These are phyloP conservation scores for Nowakowskiella sp. DNA, from an alignment of 192 early-diverging fungal species.

Conservation along the genomic window DNA sequence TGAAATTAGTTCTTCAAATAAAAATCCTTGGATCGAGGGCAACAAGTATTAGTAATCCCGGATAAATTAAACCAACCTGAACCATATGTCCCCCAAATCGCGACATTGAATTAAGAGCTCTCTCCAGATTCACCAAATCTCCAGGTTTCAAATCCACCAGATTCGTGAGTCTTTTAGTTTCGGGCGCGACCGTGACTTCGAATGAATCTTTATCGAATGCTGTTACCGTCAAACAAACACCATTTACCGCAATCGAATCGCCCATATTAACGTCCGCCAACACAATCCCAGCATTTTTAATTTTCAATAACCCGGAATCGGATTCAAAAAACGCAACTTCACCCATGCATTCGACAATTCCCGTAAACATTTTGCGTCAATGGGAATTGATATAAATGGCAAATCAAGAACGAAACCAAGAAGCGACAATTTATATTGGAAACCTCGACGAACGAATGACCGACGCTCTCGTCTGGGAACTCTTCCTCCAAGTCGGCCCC, in stretches of 20 bases:
- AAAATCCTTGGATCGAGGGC: background rate
- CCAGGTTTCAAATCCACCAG: conserved; percentile 70
- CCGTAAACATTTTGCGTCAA: conserved; percentile 97
- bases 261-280: conserved; percentile 82
- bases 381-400: too few relatives aligned
- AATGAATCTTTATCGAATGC: conserved; percentile 70
- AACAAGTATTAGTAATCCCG: background rate
- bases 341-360: conserved; percentile 92
- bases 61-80: conserved; percentile 39
- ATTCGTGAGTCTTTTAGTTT: conserved; percentile 89
- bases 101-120: conserved; percentile 77
- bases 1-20: too few relatives aligned
- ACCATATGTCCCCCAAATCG: conserved; percentile 97
- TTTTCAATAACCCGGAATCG: conserved; percentile 74
- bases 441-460: conserved; percentile 93
- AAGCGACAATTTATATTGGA: conserved; percentile 94
- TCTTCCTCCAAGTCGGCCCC: conserved; percentile 97
- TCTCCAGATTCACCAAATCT: conserved; percentile 83
- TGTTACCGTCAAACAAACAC: conserved; percentile 94
- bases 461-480: conserved; percentile 92
- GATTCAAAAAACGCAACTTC: conserved; percentile 55
- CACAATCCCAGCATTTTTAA: conserved; percentile 61
- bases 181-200: conserved; percentile 89
- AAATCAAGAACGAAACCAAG: conserved; percentile 86
- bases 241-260: conserved; percentile 90